These are phyloP conservation scores for Pichia occidentalis DNA, from an alignment of 805 yeast species.

Conservation along the genomic window DNA sequence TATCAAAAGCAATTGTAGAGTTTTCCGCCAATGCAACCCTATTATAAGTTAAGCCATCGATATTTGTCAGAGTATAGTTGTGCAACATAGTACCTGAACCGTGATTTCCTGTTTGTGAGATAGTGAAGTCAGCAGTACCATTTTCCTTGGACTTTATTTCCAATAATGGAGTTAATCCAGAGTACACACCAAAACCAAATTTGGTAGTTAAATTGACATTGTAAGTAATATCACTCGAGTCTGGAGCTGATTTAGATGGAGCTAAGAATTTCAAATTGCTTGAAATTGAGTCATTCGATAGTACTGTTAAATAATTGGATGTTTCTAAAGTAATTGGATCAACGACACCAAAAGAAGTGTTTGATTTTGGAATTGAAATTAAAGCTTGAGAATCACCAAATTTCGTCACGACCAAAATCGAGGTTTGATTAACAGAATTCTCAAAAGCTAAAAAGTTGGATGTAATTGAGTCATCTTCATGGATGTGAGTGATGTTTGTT, in stretches of 20 bases:
- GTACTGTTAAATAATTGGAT: conserved; percentile 17
- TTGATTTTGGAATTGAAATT: conserved; percentile 20
- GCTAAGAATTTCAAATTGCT: conserved; percentile 22
- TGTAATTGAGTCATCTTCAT: conserved; percentile 32
- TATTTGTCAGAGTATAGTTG: conserved; percentile 25
- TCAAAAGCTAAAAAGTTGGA: conserved; percentile 26
- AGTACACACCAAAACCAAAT: conserved; percentile 12
- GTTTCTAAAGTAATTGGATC: conserved; percentile 19
- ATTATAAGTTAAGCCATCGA: conserved; percentile 21
- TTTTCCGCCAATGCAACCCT: conserved; percentile 30
- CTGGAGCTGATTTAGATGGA: conserved; percentile 20
- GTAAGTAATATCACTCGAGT: conserved; percentile 19
- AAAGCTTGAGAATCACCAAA: conserved; percentile 37
- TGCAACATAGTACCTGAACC: conserved; percentile 38
- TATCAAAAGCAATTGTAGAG: conserved; percentile 27
- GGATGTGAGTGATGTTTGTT: conserved; percentile 33
- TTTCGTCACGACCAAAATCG: conserved; percentile 32
- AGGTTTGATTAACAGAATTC: conserved; percentile 31
- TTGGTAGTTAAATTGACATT: conserved; percentile 26
- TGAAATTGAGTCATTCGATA: conserved; percentile 29
- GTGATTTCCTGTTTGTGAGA: conserved; percentile 40
- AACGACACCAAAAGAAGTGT: conserved; percentile 22
- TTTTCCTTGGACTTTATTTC: conserved; percentile 31
- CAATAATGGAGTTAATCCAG: conserved; percentile 14
- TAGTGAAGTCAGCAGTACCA: conserved; percentile 39